Percentiles rank a stretch among this genome's conserved stretches.
Evolutionary conservation across 2,329 filamentous ascomycete genomes (phyloP).

Genomic region (Decorospora gaudefroyi): DNA sequence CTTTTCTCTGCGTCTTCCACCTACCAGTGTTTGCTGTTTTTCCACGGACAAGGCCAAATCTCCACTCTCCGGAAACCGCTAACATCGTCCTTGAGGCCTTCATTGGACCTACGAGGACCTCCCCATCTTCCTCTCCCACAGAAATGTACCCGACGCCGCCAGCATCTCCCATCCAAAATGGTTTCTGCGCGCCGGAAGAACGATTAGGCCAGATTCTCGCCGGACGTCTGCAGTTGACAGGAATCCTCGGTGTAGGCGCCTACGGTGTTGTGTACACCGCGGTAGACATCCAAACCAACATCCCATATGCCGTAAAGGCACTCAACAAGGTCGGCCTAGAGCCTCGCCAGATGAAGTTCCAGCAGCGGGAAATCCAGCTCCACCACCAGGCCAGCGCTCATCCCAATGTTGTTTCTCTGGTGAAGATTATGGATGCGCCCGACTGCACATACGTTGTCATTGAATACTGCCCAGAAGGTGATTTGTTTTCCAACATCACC

Average conservation of each 20-base stretch:
- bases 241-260: constrained; percentile 87
- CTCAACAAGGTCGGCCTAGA: constrained; percentile 94
- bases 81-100: constrained; percentile 48
- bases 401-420: constrained; percentile 88
- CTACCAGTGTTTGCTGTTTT: constrained; percentile 11
- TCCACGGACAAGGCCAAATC: constrained; percentile 13
- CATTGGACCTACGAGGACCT: constrained; percentile 49
- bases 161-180: constrained; percentile 53
- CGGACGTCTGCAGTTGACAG: constrained; percentile 78
- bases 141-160: constrained; percentile 58
- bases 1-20: constrained; percentile 10
- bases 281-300: constrained; percentile 77
- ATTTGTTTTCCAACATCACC: constrained; percentile 96
- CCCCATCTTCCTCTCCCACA: constrained; percentile 28
- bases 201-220: constrained; percentile 83
- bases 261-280: constrained; percentile 96
- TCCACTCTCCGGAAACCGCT: constrained; percentile 27
- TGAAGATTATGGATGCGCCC: constrained; percentile 87
- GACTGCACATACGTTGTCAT: constrained; percentile 96
- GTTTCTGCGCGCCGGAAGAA: constrained; percentile 68
- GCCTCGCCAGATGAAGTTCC: constrained; percentile 82
- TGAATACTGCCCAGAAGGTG: constrained; percentile 95
- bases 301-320: constrained; percentile 92
- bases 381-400: constrained; percentile 89
- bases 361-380: constrained; percentile 88